Evolutionary conservation across 2,329 filamentous ascomycete genomes (phyloP).

Genomic region (Rhynchosporium secalis): DNA sequence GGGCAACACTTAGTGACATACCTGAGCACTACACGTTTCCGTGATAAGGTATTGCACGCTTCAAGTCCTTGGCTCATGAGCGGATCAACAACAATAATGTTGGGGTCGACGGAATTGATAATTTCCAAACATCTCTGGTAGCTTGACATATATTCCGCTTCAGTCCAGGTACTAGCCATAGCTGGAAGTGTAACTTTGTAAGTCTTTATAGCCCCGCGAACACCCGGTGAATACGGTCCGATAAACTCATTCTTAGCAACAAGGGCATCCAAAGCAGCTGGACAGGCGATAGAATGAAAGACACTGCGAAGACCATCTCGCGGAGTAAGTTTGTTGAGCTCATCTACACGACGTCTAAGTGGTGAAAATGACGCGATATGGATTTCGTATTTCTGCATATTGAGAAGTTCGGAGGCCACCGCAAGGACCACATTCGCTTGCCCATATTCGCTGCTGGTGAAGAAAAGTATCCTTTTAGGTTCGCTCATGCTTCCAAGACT

Average conservation of each 20-base stretch:
- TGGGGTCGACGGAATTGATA: conserved; percentile 42
- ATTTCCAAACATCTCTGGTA: conserved; percentile 44
- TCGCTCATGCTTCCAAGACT: neutral
- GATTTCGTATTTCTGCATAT: conserved; percentile 42
- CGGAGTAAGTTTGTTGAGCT: conserved; percentile 28
- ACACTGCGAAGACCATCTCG: conserved; percentile 23
- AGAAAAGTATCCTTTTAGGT: conserved; percentile 40
- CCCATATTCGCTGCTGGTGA: conserved; percentile 49
- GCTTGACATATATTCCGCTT: conserved; percentile 44
- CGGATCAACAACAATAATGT: conserved; percentile 46
- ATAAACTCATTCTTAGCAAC: conserved; percentile 24
- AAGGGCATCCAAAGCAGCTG: conserved; percentile 41
- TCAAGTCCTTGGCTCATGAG: conserved; percentile 47
- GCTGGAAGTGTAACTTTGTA: conserved; percentile 32
- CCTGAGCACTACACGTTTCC: conserved; percentile 43
- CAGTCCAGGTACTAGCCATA: conserved; percentile 41
- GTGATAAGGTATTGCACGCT: conserved; percentile 42
- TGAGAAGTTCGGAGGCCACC: conserved; percentile 44
- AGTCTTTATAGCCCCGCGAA: conserved; percentile 41
- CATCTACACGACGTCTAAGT: conserved; percentile 39
- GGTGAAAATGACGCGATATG: conserved; percentile 48
- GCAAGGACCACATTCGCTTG: conserved; percentile 50
- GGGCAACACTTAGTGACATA: too few relatives aligned
- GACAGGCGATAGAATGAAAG: conserved; percentile 42
- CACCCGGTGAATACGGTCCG: conserved; percentile 37